phyloP scores from a whole-genome alignment of 768 basidiomycete species.

The Psilocybe azurescens region DNA sequence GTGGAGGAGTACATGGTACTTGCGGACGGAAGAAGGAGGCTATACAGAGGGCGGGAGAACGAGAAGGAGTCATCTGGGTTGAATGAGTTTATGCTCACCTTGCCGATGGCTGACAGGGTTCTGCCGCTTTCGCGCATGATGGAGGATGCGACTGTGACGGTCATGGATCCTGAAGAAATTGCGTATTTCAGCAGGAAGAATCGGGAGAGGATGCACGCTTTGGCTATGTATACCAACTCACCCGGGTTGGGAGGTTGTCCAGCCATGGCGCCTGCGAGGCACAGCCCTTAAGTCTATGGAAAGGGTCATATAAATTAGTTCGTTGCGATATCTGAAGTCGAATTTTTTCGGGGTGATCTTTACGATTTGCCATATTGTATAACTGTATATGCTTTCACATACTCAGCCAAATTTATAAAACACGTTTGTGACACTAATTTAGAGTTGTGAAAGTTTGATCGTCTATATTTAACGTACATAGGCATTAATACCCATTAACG shows the following conservation, averaged over 20 bases:
- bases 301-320: too few species aligned
- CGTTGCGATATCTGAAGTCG: too few species aligned
- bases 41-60: conserved; percentile 1
- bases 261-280: not conserved
- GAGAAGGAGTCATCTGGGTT: not conserved
- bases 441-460: too few species aligned
- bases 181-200: conserved; percentile 1
- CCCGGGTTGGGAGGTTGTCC: not conserved
- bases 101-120: not conserved
- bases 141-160: conserved; percentile 2
- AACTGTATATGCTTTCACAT: too few species aligned
- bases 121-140: conserved; percentile 2
- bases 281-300: not conserved
- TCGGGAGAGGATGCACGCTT: not conserved
- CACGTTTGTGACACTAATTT: too few species aligned
- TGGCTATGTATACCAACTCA: not conserved
- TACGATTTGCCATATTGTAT: too few species aligned
- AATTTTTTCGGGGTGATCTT: too few species aligned
- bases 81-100: conserved; percentile 7
- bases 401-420: too few species aligned
- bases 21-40: not conserved
- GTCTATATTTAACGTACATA: too few species aligned
- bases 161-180: not conserved
- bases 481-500: too few species aligned
- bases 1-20: conserved; percentile 7